Evolutionary conservation across 75 land plant genomes (phyloP).

Genomic region (Selaginella tamariscina): DNA sequence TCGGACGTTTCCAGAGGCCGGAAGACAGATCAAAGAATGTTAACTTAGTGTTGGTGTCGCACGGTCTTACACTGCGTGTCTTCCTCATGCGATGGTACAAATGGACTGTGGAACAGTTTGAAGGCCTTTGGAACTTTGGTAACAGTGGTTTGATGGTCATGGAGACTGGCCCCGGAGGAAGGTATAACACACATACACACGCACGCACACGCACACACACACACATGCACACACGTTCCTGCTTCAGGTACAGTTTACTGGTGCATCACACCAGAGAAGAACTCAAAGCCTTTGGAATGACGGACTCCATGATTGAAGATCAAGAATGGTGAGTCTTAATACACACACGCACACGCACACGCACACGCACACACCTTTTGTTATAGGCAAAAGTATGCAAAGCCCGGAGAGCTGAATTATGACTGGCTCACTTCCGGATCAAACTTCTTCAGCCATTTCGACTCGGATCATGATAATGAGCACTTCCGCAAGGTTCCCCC

Average conservation of each 20-base stretch:
- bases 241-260: conserved; percentile 64
- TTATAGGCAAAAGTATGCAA: conserved; percentile 62
- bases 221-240: too few relatives aligned
- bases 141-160: conserved; percentile 65
- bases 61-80: conserved; percentile 70
- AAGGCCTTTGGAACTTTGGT: conserved; percentile 55
- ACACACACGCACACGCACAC: too few relatives aligned
- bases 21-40: conserved; percentile 45
- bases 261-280: conserved; percentile 69
- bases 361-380: background rate
- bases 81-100: conserved; percentile 94
- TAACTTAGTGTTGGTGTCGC: conserved; percentile 80
- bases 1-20: conserved; percentile 73
- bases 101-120: conserved; percentile 89
- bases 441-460: conserved; percentile 67
- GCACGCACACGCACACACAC: background rate
- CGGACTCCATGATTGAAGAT: conserved; percentile 69
- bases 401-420: conserved; percentile 64
- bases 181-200: conserved; percentile 24
- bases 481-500: background rate
- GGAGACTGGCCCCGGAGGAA: conserved; percentile 80
- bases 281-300: conserved; percentile 62
- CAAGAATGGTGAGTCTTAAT: conserved; percentile 57
- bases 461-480: conserved; percentile 16
- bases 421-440: conserved; percentile 53